Evolutionary conservation across 1,284 basidiomycete genomes (phyloP), one percentile per base, ranked within the genome.

Genomic region (Phaffia rhodozyma): DNA sequence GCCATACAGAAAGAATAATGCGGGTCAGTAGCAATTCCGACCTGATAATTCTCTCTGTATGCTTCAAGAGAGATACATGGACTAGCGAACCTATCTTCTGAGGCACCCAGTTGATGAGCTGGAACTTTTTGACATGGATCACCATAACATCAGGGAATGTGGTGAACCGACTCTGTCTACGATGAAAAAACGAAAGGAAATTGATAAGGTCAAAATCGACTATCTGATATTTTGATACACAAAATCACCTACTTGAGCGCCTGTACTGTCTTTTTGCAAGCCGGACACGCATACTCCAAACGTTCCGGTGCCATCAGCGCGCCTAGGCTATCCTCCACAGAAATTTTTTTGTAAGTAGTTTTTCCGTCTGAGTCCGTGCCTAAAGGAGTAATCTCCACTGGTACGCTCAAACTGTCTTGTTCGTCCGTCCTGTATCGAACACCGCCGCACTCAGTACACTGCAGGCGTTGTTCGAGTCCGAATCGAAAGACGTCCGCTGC

Each of bases 61-160:
- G 13, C 47, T 30, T 20, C 7, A n/a, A 54, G 21, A 13, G n/a
- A 59, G 20, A 9, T 58, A 4, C 29, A 56, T 29, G n/a, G 5
- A 9, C 52, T 21, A 1, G 76, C 82, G 43, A 66, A 90, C 89
- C 88, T 47, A 97, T 82, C 75, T 98, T 98, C 5, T 87, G 83
- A 0, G 96, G 94, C 3, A 98, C 91, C 94, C 94, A 98, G 71
- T 93, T 93, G 61, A 94, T 85, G 6, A 97, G 82, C 75, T 94
- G 89, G 79, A 97, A 97, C 71, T 96, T 93, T 71, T 89, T 90
- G 61, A 91, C 86, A 70, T 97, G 93, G 0, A 99, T 75, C 5
- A 94, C 85, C 0, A 98, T 80, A 1, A 92, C 84, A 29, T 91
- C 82, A 0, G 94, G 94, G 79, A 94, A 92, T 0, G 89, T 87